Conservation (phyloP, 208 protist species). For the Leishmania arabica region DNA sequence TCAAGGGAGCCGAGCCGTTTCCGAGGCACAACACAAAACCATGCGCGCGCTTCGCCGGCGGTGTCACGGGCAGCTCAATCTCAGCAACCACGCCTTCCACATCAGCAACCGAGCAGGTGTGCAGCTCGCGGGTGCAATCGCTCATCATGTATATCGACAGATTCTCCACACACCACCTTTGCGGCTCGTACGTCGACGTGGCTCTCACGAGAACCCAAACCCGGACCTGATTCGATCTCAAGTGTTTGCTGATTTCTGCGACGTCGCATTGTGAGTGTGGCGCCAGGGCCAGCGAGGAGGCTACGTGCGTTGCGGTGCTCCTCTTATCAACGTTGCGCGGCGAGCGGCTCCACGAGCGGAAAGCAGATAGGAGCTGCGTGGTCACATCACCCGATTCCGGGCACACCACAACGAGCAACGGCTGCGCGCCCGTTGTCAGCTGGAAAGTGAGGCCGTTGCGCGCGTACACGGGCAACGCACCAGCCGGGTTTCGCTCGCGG, state of each 20-base stretch:
- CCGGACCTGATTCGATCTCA: background rate
- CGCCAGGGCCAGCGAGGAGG: background rate
- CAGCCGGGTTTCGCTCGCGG: conserved; percentile 19
- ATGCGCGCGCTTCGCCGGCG: conserved; percentile 3
- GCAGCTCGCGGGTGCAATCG: background rate
- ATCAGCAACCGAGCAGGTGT: conserved; percentile 8
- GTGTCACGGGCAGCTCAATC: conserved; percentile 24
- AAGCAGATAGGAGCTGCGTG: conserved; percentile 35
- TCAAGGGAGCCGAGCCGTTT: conserved; percentile 2
- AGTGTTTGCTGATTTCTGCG: background rate
- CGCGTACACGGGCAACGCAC: conserved; percentile 36
- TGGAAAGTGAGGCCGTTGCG: conserved; percentile 54
- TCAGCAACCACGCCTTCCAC: conserved; percentile 6
- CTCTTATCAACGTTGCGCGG: background rate
- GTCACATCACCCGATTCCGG: conserved; percentile 32
- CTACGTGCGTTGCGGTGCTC: background rate
- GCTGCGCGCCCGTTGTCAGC: conserved; percentile 34
- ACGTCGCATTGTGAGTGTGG: background rate
- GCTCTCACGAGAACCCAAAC: conserved; percentile 7
- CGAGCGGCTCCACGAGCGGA: conserved; percentile 25
- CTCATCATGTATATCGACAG: conserved; percentile 8
- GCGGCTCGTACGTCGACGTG: conserved; percentile 9
- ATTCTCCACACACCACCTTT: conserved; percentile 18
- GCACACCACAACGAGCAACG: conserved; percentile 56
- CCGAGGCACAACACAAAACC: conserved; percentile 22